These are phyloP conservation scores for Vanrija sp. DNA, from an alignment of 1,284 basidiomycete species.

Conservation along the genomic window DNA sequence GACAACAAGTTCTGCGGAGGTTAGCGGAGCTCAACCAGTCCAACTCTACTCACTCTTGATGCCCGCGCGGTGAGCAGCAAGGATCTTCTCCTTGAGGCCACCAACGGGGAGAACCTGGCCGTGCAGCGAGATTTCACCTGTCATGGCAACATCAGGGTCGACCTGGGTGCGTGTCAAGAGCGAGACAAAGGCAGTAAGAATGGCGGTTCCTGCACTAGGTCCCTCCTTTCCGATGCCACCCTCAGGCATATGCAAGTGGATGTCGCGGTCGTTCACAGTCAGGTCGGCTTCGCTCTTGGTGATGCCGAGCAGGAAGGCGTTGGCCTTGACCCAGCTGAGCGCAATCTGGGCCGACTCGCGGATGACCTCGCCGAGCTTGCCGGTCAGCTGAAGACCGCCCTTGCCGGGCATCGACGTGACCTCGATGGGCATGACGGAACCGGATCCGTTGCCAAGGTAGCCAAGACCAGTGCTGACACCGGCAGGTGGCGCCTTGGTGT, in stretches of 20 bases:
- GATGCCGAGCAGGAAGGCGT: conserved; percentile 84
- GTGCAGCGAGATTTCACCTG: conserved; percentile 86
- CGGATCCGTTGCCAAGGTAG: conserved; percentile 92
- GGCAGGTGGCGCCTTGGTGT: conserved; percentile 72
- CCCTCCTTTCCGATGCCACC: conserved; percentile 98
- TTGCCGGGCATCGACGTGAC: conserved; percentile 92
- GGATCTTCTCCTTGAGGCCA: conserved; percentile 90
- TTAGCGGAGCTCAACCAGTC: conserved; percentile 15
- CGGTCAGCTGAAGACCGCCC: conserved; percentile 82
- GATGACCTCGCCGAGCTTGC: conserved; percentile 97
- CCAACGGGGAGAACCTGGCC: conserved; percentile 91
- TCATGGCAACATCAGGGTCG: conserved; percentile 88
- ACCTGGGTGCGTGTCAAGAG: conserved; percentile 80
- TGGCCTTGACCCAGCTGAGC: conserved; percentile 85
- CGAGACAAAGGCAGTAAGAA: conserved; percentile 84
- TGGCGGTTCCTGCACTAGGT: conserved; percentile 90
- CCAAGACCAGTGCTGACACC: conserved; percentile 93
- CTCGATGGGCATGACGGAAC: conserved; percentile 96
- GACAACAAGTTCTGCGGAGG: conserved; percentile 57
- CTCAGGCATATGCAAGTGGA: conserved; percentile 95
- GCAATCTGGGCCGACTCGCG: conserved; percentile 93
- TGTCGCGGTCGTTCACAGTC: conserved; percentile 76
- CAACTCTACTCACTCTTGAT: conserved; percentile 62
- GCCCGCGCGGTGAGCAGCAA: conserved; percentile 87
- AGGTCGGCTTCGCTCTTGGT: conserved; percentile 66